Percentiles rank a stretch among this genome's conserved stretches.
phyloP scores from a whole-genome alignment of 192 early-diverging fungal species.

The Backusella circina region DNA sequence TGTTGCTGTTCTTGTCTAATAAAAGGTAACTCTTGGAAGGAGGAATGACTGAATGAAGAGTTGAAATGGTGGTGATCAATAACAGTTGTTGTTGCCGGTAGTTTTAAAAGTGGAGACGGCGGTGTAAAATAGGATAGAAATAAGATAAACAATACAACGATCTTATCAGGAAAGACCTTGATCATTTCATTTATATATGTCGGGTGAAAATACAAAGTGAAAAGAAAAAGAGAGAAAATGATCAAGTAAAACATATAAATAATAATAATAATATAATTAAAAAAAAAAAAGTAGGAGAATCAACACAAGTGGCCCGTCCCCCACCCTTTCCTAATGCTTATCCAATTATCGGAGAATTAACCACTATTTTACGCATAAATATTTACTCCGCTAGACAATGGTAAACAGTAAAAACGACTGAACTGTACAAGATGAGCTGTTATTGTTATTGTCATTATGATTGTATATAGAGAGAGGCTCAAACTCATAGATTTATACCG shows the following conservation, averaged over 20 bases:
- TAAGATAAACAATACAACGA: background rate
- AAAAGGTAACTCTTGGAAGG: background rate
- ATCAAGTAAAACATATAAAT: background rate
- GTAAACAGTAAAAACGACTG: too few species aligned
- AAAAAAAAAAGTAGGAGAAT: background rate
- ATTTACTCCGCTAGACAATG: too few species aligned
- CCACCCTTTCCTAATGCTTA: background rate
- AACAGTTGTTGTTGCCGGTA: background rate
- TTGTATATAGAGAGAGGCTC: too few species aligned
- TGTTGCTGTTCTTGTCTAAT: background rate
- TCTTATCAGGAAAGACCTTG: background rate
- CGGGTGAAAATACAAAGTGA: background rate
- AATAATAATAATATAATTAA: background rate
- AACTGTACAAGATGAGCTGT: too few species aligned
- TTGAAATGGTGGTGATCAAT: background rate
- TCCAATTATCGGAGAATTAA: background rate
- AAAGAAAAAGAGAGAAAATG: background rate
- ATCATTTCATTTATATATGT: background rate
- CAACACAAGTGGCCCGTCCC: background rate
- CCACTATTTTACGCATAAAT: too few species aligned
- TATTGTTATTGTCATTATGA: too few species aligned
- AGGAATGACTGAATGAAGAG: background rate
- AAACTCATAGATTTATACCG: too few species aligned
- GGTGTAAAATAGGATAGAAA: background rate
- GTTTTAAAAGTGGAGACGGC: background rate